These are phyloP conservation scores for Monosporascus sp. DNA, from an alignment of 2,329 filamentous ascomycete species.

Conservation along the genomic window DNA sequence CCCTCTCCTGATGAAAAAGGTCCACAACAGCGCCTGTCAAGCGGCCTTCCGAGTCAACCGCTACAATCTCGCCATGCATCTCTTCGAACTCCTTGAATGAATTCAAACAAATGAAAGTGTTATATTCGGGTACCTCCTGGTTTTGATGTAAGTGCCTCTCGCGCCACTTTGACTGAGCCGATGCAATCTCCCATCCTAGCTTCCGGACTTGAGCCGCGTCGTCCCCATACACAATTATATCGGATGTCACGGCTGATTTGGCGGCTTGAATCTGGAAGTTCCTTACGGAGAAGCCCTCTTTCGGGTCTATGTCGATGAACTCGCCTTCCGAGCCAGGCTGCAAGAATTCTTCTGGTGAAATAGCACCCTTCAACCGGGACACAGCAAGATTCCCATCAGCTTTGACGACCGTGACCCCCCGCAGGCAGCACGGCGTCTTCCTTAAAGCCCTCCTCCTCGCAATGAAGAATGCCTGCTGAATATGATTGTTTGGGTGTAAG, in stretches of 20 bases:
- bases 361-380: conserved; percentile 79
- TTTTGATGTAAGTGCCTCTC: conserved; percentile 55
- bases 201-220: conserved; percentile 56
- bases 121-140: conserved; percentile 60
- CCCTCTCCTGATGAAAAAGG: conserved; percentile 81
- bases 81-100: conserved; percentile 69
- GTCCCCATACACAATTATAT: conserved; percentile 89
- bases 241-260: conserved; percentile 81
- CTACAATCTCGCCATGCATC: conserved; percentile 64
- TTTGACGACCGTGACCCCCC: conserved; percentile 82
- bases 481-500: conserved; percentile 78
- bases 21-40: conserved; percentile 77
- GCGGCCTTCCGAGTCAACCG: conserved; percentile 65
- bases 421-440: conserved; percentile 68
- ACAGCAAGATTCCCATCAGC: conserved; percentile 72
- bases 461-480: conserved; percentile 87
- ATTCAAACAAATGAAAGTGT: conserved; percentile 71
- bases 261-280: conserved; percentile 96
- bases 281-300: conserved; percentile 86
- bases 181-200: conserved; percentile 63
- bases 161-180: conserved; percentile 73
- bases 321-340: conserved; percentile 44
- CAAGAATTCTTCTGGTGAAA: conserved; percentile 76
- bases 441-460: conserved; percentile 67
- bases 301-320: conserved; percentile 81